Percentiles rank a stretch among this genome's conserved stretches.
Conservation (phyloP, 2,329 filamentous ascomycete genomes). For the Colletotrichum falcatum region DNA sequence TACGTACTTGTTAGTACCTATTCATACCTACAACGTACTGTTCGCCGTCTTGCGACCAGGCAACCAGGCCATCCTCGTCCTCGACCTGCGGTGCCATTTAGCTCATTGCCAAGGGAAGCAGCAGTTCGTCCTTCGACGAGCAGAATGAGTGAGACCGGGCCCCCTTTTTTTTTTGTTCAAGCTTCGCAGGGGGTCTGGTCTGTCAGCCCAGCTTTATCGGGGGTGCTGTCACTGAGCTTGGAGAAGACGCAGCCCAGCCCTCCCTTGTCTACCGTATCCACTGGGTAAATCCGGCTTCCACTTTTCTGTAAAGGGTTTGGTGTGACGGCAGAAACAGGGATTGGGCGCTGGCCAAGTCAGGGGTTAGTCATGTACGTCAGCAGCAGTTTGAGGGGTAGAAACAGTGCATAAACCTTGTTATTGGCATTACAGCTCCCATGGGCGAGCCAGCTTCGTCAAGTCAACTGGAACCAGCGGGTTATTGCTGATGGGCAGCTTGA, state of each 20-base stretch:
- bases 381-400: too few relatives aligned
- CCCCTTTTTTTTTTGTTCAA: conserved; percentile 37
- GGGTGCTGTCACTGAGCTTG: conserved; percentile 29
- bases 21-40: not conserved
- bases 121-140: conserved; percentile 28
- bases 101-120: conserved; percentile 27
- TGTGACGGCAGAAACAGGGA: too few relatives aligned
- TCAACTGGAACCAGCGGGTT: too few relatives aligned
- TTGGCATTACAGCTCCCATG: too few relatives aligned
- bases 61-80: not conserved
- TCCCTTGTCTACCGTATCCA: conserved; percentile 28
- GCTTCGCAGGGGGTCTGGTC: conserved; percentile 37
- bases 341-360: too few relatives aligned
- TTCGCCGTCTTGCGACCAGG: not conserved
- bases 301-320: too few relatives aligned
- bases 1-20: too few relatives aligned
- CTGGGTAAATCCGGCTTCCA: too few relatives aligned
- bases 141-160: conserved; percentile 31
- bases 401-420: too few relatives aligned
- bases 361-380: too few relatives aligned
- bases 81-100: conserved; percentile 25
- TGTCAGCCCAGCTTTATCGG: conserved; percentile 28
- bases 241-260: conserved; percentile 11
- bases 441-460: too few relatives aligned
- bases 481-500: too few relatives aligned